Conservation (phyloP, 768 basidiomycete genomes). For the Pleurotus citrinopileatus region DNA sequence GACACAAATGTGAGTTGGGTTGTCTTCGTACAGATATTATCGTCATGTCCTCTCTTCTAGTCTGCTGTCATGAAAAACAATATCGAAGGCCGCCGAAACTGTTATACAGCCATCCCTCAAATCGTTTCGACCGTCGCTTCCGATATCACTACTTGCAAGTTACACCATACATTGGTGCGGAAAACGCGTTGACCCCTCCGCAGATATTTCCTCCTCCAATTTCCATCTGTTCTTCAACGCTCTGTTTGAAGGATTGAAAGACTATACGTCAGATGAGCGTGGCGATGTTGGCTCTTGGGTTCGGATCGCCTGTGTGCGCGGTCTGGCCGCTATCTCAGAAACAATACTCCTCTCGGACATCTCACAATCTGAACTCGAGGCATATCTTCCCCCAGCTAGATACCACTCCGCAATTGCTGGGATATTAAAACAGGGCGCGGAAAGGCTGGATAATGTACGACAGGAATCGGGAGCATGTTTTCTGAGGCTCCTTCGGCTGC, state of each 20-base stretch:
- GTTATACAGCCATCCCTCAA: conserved; percentile 43
- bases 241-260: conserved; percentile 70
- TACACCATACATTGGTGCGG: not conserved
- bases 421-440: conserved; percentile 85
- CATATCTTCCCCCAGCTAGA: conserved; percentile 56
- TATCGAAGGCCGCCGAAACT: conserved; percentile 38
- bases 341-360: conserved; percentile 45
- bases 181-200: conserved; percentile 3
- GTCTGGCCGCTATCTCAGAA: conserved; percentile 53
- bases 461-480: conserved; percentile 73
- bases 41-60: conserved; percentile 2
- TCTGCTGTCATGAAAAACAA: conserved; percentile 20
- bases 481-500: conserved; percentile 43
- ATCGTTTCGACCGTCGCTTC: conserved; percentile 45
- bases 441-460: conserved; percentile 88
- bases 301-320: conserved; percentile 72
- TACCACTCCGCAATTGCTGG: conserved; percentile 60
- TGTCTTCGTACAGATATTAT: not conserved
- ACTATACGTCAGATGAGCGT: conserved; percentile 92
- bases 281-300: conserved; percentile 98
- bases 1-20: conserved; percentile 45
- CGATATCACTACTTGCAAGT: conserved; percentile 44
- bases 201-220: conserved; percentile 47
- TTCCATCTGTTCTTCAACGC: conserved; percentile 51
- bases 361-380: conserved; percentile 42